Conservation (phyloP, 768 basidiomycete genomes). For the Pleurotus tuber-regium region DNA sequence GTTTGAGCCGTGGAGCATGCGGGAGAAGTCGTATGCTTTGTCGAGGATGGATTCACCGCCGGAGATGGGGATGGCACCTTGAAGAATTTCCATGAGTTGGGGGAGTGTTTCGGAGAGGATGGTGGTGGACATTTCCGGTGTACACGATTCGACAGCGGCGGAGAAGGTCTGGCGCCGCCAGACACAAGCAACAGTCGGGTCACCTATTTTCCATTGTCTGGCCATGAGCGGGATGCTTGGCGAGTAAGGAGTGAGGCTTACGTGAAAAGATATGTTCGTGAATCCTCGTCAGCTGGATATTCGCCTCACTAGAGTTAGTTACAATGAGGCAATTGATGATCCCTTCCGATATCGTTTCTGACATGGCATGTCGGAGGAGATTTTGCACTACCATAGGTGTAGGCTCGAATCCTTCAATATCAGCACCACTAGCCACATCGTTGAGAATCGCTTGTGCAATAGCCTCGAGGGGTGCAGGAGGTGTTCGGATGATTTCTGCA, state of each 20-base stretch:
- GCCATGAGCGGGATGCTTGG: too few relatives aligned
- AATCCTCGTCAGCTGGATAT: constrained; percentile 79
- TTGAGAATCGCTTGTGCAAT: constrained; percentile 57
- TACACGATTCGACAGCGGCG: constrained; percentile 77
- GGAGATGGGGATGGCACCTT: constrained; percentile 36
- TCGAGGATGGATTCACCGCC: constrained; percentile 62
- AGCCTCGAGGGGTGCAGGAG: constrained; percentile 48
- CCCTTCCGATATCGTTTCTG: constrained; percentile 73
- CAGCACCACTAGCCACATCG: constrained; percentile 55
- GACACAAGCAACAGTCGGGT: constrained; percentile 84
- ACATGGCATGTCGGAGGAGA: constrained; percentile 76
- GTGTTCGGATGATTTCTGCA: constrained; percentile 63
- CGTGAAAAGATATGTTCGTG: constrained; percentile 87
- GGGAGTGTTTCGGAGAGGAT: constrained; percentile 76
- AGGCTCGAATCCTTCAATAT: constrained; percentile 40
- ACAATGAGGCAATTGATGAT: constrained; percentile 85
- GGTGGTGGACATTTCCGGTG: constrained; percentile 63
- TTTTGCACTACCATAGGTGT: constrained; percentile 75
- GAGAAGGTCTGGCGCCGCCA: constrained; percentile 91
- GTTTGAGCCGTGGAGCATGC: constrained; percentile 79
- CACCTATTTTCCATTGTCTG: too few relatives aligned
- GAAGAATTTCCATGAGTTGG: constrained; percentile 54
- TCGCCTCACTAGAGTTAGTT: constrained; percentile 83
- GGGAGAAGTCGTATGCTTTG: constrained; percentile 74
- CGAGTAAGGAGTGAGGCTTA: constrained; percentile 37